Evolutionary conservation across 495 filamentous ascomycete genomes (phyloP), one percentile per base, ranked within the genome.

Genomic region (Talaromyces liani): DNA sequence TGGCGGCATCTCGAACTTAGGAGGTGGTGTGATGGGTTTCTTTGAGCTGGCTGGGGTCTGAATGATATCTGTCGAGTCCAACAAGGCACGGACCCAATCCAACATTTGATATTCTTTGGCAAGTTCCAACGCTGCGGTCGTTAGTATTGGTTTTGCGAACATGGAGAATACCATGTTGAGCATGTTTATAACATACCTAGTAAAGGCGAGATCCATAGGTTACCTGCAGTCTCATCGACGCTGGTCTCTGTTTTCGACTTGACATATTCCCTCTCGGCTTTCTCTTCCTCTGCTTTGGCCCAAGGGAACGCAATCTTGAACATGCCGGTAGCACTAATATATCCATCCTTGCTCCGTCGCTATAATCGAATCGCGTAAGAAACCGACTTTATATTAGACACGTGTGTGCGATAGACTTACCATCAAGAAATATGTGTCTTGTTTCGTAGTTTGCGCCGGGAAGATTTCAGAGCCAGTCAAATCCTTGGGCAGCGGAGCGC

Each of bases 231-330:
- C 77, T 98, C 94, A 66, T 97, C 91, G 60, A 82, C 82, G 65
- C 91, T 93, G 3, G 92, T 95, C 6, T 86, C 85, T 33, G 84
- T 75, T 22, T 93, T 85, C 8, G 75, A 68, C 74, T 94, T 96
- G 70, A 98, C 82, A 67, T 91, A 93, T 65, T 87, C 89, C 65
- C 93, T 88, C 80, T 98, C 94, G 7, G 78, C 79, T 65, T 88
- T 86, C 75, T 98, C 94, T 71, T 98, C 95, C 6, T 86, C 84
- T 33, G 83, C 76, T 63, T 88, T 87, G 14, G 94, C 92, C 82
- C 92, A 98, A 3, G 94, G 94, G 73, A 97, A 98, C 6, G 93
- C 91, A 62, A 95, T 95, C 78, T 98, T 98, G 82, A 98, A 98
- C 95, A 98, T 98, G 71, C 95, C 94, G 60, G 94, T 98, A 6